Conservation (phyloP, 2,329 filamentous ascomycete species). For the Westerdykella ornata region DNA sequence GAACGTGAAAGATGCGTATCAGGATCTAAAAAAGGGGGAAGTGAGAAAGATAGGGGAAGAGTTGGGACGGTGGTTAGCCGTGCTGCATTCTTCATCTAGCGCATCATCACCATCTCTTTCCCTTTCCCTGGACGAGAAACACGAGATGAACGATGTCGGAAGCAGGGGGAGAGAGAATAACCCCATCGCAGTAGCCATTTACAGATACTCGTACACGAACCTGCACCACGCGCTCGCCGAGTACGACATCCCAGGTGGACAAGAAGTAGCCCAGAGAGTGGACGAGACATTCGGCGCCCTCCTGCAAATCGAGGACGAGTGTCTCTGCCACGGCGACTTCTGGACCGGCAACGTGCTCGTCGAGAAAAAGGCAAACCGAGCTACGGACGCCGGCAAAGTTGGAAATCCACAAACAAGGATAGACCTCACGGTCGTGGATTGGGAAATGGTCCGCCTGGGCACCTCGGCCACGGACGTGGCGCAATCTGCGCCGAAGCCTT, state of each 20-base stretch:
- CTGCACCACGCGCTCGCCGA: slow-evolving; percentile 17
- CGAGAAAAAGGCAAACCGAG: slow-evolving; percentile 1
- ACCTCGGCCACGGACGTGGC: slow-evolving; percentile 33
- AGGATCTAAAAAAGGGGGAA: slow-evolving; percentile 13
- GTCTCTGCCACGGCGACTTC: slow-evolving; percentile 37
- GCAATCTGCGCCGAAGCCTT: slow-evolving; percentile 35
- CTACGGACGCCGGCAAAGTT: background rate
- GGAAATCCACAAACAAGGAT: background rate
- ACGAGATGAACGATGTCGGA: background rate
- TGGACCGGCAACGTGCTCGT: slow-evolving; percentile 37
- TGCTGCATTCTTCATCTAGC: slow-evolving; percentile 17
- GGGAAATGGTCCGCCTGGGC: slow-evolving; percentile 33
- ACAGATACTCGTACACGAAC: slow-evolving; percentile 27
- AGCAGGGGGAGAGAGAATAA: slow-evolving; percentile 18
- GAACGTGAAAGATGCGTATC: slow-evolving; percentile 31
- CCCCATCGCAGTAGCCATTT: slow-evolving; percentile 20
- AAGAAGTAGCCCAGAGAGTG: too few relatives aligned
- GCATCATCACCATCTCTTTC: slow-evolving; percentile 9
- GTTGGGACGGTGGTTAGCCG: slow-evolving; percentile 30
- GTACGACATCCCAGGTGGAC: slow-evolving; percentile 12
- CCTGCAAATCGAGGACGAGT: slow-evolving; percentile 26
- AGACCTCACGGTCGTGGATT: slow-evolving; percentile 32
- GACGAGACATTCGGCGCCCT: slow-evolving; percentile 24
- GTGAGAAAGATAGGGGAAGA: slow-evolving; percentile 13
- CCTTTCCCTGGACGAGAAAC: background rate